phyloP scores from a whole-genome alignment of 768 basidiomycete genomes.

The Fomitopsis serialis region DNA sequence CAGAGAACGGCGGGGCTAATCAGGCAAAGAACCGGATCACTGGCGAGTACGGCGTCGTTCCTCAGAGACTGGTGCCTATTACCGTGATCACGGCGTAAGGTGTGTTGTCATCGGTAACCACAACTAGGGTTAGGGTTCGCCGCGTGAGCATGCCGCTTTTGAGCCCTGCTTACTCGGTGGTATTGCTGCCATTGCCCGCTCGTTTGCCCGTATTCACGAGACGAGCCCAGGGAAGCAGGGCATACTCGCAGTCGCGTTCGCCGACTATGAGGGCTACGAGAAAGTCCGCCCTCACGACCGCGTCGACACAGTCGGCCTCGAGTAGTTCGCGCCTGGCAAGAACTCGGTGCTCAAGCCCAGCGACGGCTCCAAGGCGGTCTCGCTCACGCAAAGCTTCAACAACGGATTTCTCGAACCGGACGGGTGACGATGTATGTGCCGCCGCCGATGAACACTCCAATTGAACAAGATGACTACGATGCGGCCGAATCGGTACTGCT shows the following conservation, averaged over 20 bases:
- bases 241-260: conserved; percentile 95
- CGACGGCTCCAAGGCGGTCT: conserved; percentile 79
- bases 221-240: conserved; percentile 99
- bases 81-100: conserved; percentile 85
- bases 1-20: conserved; percentile 95
- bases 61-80: conserved; percentile 79
- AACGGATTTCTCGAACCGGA: no score
- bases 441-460: no score
- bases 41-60: conserved; percentile 82
- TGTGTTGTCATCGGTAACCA: conserved; percentile 97
- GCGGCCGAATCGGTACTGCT: no score
- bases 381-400: conserved; percentile 91
- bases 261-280: conserved; percentile 89
- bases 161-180: conserved; percentile 95
- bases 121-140: conserved; percentile 98
- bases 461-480: no score
- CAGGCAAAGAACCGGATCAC: conserved; percentile 88
- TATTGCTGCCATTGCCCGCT: conserved; percentile 91
- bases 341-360: conserved; percentile 78
- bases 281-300: conserved; percentile 83
- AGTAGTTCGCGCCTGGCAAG: conserved; percentile 87
- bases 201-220: conserved; percentile 97
- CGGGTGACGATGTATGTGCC: no score
- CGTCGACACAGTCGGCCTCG: conserved; percentile 85
- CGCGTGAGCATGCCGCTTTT: conserved; percentile 95